These are phyloP conservation scores for Fusarium sp. DNA, from an alignment of 2,329 filamentous ascomycete genomes.

Conservation along the genomic window DNA sequence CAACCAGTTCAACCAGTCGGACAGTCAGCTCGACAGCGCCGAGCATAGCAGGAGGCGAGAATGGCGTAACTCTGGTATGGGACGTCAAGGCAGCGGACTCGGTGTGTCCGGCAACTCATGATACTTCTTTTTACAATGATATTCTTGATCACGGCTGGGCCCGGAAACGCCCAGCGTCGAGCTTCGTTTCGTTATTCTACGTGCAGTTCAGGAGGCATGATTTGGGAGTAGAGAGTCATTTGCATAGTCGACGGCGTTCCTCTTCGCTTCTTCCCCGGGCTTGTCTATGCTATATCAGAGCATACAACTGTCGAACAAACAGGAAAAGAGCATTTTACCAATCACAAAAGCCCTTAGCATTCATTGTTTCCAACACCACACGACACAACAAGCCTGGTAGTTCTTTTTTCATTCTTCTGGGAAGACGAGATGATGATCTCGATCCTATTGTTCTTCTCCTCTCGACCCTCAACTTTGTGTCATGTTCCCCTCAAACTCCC, in stretches of 20 bases:
- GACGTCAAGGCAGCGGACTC: constrained; percentile 62
- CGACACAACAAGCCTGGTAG: constrained; percentile 43
- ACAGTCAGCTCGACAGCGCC: constrained; percentile 55
- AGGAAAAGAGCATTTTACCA: constrained; percentile 34
- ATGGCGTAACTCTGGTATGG: constrained; percentile 70
- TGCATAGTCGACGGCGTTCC: constrained; percentile 57
- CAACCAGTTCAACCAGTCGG: constrained; percentile 60
- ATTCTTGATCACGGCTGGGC: constrained; percentile 36
- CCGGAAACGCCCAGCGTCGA: constrained; percentile 22
- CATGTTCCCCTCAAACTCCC: constrained; percentile 21
- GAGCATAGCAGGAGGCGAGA: constrained; percentile 63
- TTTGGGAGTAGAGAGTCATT: constrained; percentile 52
- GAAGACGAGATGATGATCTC: constrained; percentile 2
- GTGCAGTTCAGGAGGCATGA: constrained; percentile 47
- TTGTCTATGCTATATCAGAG: constrained; percentile 22
- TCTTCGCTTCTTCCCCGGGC: constrained; percentile 40
- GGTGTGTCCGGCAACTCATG: constrained; percentile 62
- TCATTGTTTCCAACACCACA: constrained; percentile 34
- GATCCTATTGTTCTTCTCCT: constrained; percentile 25
- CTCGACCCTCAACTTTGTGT: constrained; percentile 16
- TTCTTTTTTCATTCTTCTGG: constrained; percentile 25
- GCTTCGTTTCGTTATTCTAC: constrained; percentile 36
- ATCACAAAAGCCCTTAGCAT: constrained; percentile 21
- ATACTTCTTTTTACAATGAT: constrained; percentile 38
- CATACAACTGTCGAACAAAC: constrained; percentile 27